Base-by-base conservation (phyloP, 768 basidiomycete genomes). In the Hypholoma fasciculare region DNA sequence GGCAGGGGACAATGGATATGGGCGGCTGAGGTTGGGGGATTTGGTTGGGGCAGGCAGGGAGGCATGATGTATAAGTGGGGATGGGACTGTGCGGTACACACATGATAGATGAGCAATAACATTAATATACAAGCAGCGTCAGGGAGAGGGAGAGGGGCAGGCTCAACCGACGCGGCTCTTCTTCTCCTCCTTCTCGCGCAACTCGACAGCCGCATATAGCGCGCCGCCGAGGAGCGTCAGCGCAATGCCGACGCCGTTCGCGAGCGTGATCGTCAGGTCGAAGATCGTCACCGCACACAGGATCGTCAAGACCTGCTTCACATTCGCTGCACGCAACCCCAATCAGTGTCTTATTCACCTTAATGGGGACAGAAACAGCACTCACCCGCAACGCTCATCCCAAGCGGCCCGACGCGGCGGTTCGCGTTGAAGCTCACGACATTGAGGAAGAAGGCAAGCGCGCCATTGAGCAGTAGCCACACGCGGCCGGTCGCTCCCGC, bases 351-450 rank as follows among this genome's bases (percentile, higher is more conserved):
- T 34, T 34, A 34, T 27, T 16, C 20, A 42, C 23, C 23, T 17
- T 27, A 44, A 23, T n/a, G 50, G 23, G 30, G 37, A 16, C 6
- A 20, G 30, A 27, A 38, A 34, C n/a, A 11, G 37, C 5, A 77
- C 85, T 55, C 59, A 91, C 89, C 89, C 59, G 93, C 92, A 48
- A 96, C 94, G 9, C 90, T 92, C 90, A 96, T 96, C 48, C 88
- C 90, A 61, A 96, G 69, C 12, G 94, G 88, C 2, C 95, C 94
- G 0, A 93, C 88, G 68, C 90, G 87, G 72, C 89, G 88, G 75
- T 98, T 99, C n/a, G 97, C 92, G 40, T 91, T 92, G 68, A 99
- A 97, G 69, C 90, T 92, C 56, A 97, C 92, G 2, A 98, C 86
- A 65, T 98, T 99, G 52, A 99, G 77, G 13, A 86, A 89, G 67